Evolutionary conservation across 108 stramenopile genomes (phyloP).

Genomic region (Asterionellopsis glacialis): DNA sequence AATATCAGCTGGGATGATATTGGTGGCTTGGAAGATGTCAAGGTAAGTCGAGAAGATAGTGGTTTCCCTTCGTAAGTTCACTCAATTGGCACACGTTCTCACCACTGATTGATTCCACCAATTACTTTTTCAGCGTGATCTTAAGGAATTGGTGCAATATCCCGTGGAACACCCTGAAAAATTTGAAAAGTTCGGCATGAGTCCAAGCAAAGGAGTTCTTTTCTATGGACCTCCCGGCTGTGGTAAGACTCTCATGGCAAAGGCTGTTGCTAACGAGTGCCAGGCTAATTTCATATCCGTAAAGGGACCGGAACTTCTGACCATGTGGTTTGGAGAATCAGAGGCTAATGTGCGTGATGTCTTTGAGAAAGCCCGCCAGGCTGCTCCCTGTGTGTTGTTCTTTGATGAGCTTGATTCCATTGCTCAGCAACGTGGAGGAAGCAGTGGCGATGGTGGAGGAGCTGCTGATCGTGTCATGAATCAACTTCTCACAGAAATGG

Average conservation of each 20-base stretch:
- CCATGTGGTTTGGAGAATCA: constrained; percentile 99
- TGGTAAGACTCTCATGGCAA: constrained; percentile 99
- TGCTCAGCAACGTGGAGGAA: constrained; percentile 95
- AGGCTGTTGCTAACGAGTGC: constrained; percentile 99
- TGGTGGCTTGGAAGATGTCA: constrained; percentile 97
- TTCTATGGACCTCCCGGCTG: constrained; percentile 99
- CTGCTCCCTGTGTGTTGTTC: constrained; percentile 99
- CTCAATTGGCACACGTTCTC: too few species aligned
- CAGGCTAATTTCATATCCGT: constrained; percentile 98
- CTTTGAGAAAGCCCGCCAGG: constrained; percentile 99
- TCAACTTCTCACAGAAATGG: constrained; percentile 99
- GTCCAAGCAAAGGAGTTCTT: constrained; percentile 95
- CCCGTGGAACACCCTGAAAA: constrained; percentile 99
- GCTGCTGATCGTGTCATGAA: constrained; percentile 99
- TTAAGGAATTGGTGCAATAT: constrained; percentile 99
- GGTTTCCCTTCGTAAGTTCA: too few species aligned
- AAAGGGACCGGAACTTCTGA: constrained; percentile 99
- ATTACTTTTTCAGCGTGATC: constrained; percentile 78
- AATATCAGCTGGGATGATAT: constrained; percentile 99
- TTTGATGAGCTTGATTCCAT: constrained; percentile 99
- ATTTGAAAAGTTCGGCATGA: constrained; percentile 99
- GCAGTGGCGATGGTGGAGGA: constrained; percentile 95
- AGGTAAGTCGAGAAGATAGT: constrained; percentile 50
- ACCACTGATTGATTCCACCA: too few species aligned
- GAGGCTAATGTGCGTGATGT: constrained; percentile 99